Base-by-base conservation (phyloP, 345 rosid species). In the Balakata baccata region DNA sequence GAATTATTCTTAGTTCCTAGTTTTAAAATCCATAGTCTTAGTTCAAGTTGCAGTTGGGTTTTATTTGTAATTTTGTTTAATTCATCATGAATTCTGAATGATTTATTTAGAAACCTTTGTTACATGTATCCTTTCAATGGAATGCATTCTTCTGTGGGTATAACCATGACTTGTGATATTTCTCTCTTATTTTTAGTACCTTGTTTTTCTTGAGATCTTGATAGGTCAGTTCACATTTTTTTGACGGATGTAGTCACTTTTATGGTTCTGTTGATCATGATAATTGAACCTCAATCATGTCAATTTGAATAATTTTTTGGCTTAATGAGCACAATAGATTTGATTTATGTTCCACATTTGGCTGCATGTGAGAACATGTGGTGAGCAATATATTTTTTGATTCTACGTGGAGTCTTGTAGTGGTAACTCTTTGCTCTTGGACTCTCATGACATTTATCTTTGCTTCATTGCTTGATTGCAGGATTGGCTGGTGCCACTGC, bases 401-500 rank as follows among this genome's bases (percentile, higher is more conserved):
- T 76, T 8, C 51, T 66, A 22, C 2, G 25, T 16, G 3, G 71
- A 25, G 29, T 56, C 22, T 29, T 2, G 3, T 22, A 7, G 65
- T 67, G 47, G 45, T 52, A 23, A 20, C 12, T 7, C 46, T 25
- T 74, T 25, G 6, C 11, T 57, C 22, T 41, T 58, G 64, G 25
- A 12, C 8, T 63, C 49, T 75, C 12, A 7, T 75, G 23, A 37
- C 74, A 52, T 71, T 34, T 49, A 10, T 51, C 53, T 73, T 56
- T 75, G 70, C 78, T 80, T 80, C 38, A 77, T 75, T 75, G 80
- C 78, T 80, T 80, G 43, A 77, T 75, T 75, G 80, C 94, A 94
- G 99, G 98, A 74, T 80, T 94, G 71, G 97, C 99, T 29, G 99
- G 99, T 80, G 99, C 99, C 34, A 94, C 98, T 3, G 99, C 99